Evolutionary conservation across 352 stramenopile genomes (phyloP).

Genomic region (Phytopythium chamaehyphon): DNA sequence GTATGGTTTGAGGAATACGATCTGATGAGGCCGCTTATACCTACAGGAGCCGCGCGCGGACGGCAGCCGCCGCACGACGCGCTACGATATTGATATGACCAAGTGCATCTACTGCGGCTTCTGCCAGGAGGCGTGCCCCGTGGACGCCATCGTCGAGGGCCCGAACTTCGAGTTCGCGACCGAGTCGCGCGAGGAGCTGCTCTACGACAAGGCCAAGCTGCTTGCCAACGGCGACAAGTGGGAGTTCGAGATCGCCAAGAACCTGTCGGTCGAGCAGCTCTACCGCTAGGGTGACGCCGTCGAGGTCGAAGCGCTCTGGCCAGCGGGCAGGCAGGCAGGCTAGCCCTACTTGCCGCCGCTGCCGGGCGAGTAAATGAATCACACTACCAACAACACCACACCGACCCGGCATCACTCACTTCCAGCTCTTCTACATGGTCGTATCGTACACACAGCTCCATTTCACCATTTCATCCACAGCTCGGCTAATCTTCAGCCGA

Average conservation of each 20-base stretch:
- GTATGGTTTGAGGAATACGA: too few relatives aligned
- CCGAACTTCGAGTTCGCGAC: slow-evolving; percentile 99
- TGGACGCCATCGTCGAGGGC: slow-evolving; percentile 99
- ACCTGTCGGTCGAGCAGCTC: slow-evolving; percentile 97
- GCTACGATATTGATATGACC: slow-evolving; percentile 99
- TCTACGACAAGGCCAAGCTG: slow-evolving; percentile 99
- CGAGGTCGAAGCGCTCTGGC: not conserved
- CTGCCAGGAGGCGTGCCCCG: slow-evolving; percentile 95
- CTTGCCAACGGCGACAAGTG: slow-evolving; percentile 99
- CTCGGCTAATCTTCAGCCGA: not conserved
- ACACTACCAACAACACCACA: too few relatives aligned
- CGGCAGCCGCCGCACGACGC: slow-evolving; percentile 96
- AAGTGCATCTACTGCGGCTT: slow-evolving; percentile 99
- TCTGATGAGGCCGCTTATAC: not conserved
- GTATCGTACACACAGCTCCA: too few relatives aligned
- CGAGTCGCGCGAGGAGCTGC: slow-evolving; percentile 98
- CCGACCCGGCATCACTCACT: too few relatives aligned
- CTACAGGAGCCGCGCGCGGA: slow-evolving; percentile 93
- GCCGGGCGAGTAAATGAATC: too few relatives aligned
- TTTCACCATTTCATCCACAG: not conserved
- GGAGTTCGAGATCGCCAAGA: slow-evolving; percentile 99
- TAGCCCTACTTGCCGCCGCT: not conserved
- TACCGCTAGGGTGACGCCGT: slow-evolving; percentile 91
- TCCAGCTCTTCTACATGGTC: too few relatives aligned
- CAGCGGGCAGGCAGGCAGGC: not conserved